These are phyloP conservation scores for Fusarium neocosmosporiellum DNA, from an alignment of 2,329 filamentous ascomycete genomes.

Conservation along the genomic window DNA sequence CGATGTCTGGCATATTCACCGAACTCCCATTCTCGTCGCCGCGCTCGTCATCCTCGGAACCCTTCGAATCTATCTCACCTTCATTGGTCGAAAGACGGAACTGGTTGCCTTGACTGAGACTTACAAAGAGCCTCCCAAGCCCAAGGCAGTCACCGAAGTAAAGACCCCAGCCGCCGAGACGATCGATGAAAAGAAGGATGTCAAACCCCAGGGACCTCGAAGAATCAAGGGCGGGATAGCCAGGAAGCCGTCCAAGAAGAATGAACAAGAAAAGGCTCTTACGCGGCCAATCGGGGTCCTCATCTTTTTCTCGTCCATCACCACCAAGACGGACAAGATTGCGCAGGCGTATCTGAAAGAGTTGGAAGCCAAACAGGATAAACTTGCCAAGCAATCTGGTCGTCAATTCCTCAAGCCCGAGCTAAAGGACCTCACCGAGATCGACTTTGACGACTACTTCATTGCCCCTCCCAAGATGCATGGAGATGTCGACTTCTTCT, in stretches of 20 bases:
- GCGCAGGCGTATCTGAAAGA: conserved; percentile 71
- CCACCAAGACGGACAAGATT: conserved; percentile 81
- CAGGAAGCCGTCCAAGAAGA: conserved; percentile 45
- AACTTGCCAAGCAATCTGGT: conserved; percentile 54
- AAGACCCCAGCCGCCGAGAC: conserved; percentile 32
- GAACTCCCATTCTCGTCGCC: conserved; percentile 57
- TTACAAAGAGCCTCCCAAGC: conserved; percentile 42
- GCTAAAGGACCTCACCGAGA: conserved; percentile 81
- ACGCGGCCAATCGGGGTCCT: conserved; percentile 73
- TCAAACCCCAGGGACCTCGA: conserved; percentile 56
- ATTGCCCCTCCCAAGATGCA: conserved; percentile 75
- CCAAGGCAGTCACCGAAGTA: conserved; percentile 17
- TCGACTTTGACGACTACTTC: conserved; percentile 95
- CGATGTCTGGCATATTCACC: conserved; percentile 60
- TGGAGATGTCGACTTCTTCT: conserved; percentile 74
- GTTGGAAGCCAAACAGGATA: conserved; percentile 64
- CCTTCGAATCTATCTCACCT: conserved; percentile 57
- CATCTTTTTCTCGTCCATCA: conserved; percentile 91
- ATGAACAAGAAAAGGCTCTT: conserved; percentile 44
- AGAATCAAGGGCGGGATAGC: conserved; percentile 60
- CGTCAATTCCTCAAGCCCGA: conserved; percentile 66
- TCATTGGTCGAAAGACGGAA: conserved; percentile 48
- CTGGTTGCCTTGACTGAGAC: conserved; percentile 52
- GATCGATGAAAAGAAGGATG: conserved; percentile 43
- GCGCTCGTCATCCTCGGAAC: conserved; percentile 52